Evolutionary conservation across 2,329 filamentous ascomycete species (phyloP).

Genomic region (Fusarium dimerum): DNA sequence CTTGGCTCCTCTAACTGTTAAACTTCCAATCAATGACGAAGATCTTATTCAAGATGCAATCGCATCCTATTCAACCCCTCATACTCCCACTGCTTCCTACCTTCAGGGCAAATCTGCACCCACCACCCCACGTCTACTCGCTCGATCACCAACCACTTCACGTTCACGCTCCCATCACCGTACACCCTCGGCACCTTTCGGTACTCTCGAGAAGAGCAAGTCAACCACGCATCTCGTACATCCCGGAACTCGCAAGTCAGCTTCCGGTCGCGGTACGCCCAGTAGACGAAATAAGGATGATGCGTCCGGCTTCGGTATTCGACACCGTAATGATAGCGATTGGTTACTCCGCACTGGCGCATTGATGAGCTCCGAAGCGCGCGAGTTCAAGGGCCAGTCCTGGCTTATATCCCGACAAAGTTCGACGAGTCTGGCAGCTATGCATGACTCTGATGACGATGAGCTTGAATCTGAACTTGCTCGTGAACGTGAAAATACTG

Average conservation of each 20-base stretch:
- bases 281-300: constrained; percentile 36
- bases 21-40: constrained; percentile 58
- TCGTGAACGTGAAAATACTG: constrained; percentile 47
- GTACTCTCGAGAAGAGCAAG: constrained; percentile 59
- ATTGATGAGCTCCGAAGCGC: constrained; percentile 60
- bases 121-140: constrained; percentile 63
- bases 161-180: constrained; percentile 48
- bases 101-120: constrained; percentile 64
- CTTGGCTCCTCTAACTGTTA: constrained; percentile 64
- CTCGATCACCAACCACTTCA: constrained; percentile 54
- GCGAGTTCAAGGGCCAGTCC: constrained; percentile 68
- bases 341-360: constrained; percentile 67
- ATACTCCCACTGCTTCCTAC: constrained; percentile 47
- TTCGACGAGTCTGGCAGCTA: constrained; percentile 60
- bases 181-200: constrained; percentile 38
- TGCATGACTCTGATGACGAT: constrained; percentile 54
- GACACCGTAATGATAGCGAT: constrained; percentile 55
- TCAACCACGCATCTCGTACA: constrained; percentile 57
- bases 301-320: constrained; percentile 24
- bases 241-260: constrained; percentile 24
- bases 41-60: constrained; percentile 45
- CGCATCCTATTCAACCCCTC: constrained; percentile 27
- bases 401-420: constrained; percentile 68
- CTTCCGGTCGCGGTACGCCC: constrained; percentile 37
- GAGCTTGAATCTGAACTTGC: constrained; percentile 53